Percentiles rank a stretch among this genome's conserved stretches.
phyloP scores from a whole-genome alignment of 2,329 filamentous ascomycete species.

The Venturia nashicola region DNA sequence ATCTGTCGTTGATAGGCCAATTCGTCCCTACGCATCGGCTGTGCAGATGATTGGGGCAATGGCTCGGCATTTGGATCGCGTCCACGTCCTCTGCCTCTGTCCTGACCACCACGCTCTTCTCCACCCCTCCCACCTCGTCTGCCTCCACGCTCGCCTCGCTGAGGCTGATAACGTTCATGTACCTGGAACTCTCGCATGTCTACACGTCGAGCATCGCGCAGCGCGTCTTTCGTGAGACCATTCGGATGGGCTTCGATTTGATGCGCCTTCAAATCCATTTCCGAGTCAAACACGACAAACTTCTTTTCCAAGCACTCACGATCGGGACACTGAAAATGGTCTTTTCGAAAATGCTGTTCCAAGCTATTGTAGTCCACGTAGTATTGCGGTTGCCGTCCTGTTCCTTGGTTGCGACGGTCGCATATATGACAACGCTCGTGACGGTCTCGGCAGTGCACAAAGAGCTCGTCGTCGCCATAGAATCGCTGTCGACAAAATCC shows the following conservation, averaged over 20 bases:
- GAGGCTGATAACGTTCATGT: conserved; percentile 40
- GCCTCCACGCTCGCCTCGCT: conserved; percentile 32
- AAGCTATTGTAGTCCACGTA: conserved; percentile 80
- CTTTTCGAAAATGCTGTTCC: conserved; percentile 74
- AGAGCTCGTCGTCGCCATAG: conserved; percentile 92
- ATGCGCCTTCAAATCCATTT: conserved; percentile 91
- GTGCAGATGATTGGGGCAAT: conserved; percentile 62
- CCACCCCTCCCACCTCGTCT: conserved; percentile 19
- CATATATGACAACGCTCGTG: conserved; percentile 95
- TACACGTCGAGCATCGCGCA: conserved; percentile 72
- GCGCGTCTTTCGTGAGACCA: conserved; percentile 67
- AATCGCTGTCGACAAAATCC: conserved; percentile 86
- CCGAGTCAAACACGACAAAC: conserved; percentile 90
- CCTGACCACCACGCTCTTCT: conserved; percentile 31
- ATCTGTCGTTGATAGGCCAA: conserved; percentile 84
- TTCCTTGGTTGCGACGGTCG: conserved; percentile 49
- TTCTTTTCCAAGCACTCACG: conserved; percentile 90
- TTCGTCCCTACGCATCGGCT: conserved; percentile 73
- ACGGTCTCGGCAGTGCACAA: conserved; percentile 81
- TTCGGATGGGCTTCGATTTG: conserved; percentile 73
- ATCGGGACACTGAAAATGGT: conserved; percentile 78
- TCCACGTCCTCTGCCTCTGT: conserved; percentile 47
- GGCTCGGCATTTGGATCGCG: conserved; percentile 80
- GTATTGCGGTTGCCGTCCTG: conserved; percentile 63
- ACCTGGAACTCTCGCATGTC: conserved; percentile 66